Conservation (phyloP, 352 stramenopile species). For the Salisapilia sapeloensis region DNA sequence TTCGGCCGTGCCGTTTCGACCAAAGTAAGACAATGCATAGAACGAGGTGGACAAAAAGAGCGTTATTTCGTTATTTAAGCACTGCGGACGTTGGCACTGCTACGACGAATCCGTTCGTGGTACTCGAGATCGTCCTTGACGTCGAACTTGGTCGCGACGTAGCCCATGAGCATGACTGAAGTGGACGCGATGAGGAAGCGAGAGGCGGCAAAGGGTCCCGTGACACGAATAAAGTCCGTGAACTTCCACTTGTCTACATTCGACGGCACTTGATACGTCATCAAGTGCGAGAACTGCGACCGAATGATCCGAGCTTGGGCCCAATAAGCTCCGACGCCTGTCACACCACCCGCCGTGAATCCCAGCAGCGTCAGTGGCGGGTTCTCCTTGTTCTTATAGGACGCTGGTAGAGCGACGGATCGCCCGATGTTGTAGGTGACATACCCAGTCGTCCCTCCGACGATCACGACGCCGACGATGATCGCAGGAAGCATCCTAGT, state of each 20-base stretch:
- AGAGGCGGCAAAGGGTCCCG: slow-evolving; percentile 27
- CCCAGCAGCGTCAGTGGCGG: slow-evolving; percentile 23
- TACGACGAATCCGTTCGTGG: too few relatives aligned
- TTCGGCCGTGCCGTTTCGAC: slow-evolving; percentile 59
- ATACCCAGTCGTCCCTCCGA: slow-evolving; percentile 30
- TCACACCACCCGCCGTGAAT: slow-evolving; percentile 11
- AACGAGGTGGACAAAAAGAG: too few relatives aligned
- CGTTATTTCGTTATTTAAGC: too few relatives aligned
- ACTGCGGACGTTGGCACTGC: too few relatives aligned
- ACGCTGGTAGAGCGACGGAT: slow-evolving; percentile 16
- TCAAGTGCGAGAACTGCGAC: slow-evolving; percentile 31
- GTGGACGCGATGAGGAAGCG: slow-evolving; percentile 49
- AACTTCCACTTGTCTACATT: slow-evolving; percentile 54
- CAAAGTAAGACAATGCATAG: slow-evolving; percentile 43
- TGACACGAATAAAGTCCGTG: slow-evolving; percentile 48
- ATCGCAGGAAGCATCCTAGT: slow-evolving; percentile 57
- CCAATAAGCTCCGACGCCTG: slow-evolving; percentile 26
- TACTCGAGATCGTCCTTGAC: too few relatives aligned
- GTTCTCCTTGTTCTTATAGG: slow-evolving; percentile 4
- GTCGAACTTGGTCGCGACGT: slow-evolving; percentile 43
- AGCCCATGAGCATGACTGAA: slow-evolving; percentile 48
- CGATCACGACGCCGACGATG: slow-evolving; percentile 26
- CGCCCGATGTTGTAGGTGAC: slow-evolving; percentile 51
- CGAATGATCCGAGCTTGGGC: slow-evolving; percentile 30
- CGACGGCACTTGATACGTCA: slow-evolving; percentile 52